A percentile compares a stretch with the other conserved stretches of the same genome.
Evolutionary conservation across 2,329 filamentous ascomycete species (phyloP).

Genomic region (Penicillium sp.): DNA sequence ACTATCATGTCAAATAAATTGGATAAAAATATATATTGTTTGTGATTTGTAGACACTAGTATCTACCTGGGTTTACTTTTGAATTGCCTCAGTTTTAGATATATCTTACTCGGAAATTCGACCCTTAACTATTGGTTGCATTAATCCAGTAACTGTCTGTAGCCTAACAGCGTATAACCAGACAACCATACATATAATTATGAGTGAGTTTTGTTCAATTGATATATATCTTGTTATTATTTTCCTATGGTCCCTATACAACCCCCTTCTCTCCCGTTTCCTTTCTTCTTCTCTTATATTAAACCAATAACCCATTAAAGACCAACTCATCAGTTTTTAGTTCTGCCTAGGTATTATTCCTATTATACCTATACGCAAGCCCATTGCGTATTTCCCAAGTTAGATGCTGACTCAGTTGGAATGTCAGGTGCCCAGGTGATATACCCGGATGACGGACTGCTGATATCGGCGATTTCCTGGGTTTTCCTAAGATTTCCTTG

Average conservation of each 20-base stretch:
- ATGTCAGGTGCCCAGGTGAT: background rate
- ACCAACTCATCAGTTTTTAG: background rate
- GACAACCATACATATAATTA: too few relatives aligned
- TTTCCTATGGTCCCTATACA: background rate
- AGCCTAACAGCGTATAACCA: too few relatives aligned
- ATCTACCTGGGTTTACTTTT: background rate
- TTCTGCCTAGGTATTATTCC: background rate
- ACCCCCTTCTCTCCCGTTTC: background rate
- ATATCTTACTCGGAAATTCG: background rate
- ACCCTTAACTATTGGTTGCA: background rate
- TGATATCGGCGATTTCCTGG: background rate
- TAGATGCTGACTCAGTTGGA: conserved; percentile 4
- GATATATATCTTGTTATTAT: background rate
- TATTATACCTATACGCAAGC: background rate
- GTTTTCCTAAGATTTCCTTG: background rate
- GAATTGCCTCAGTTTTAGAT: background rate
- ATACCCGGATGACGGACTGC: background rate
- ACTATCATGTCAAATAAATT: too few relatives aligned
- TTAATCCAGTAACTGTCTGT: too few relatives aligned
- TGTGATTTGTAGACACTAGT: too few relatives aligned
- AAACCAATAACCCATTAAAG: too few relatives aligned
- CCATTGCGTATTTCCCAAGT: background rate
- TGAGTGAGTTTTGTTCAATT: background rate
- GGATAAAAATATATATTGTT: too few relatives aligned
- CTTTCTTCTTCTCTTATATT: background rate